A percentile compares a stretch with the other conserved stretches of the same genome.
Conservation (phyloP, 805 yeast species). For the Kodamaea hsintzibuensis region DNA sequence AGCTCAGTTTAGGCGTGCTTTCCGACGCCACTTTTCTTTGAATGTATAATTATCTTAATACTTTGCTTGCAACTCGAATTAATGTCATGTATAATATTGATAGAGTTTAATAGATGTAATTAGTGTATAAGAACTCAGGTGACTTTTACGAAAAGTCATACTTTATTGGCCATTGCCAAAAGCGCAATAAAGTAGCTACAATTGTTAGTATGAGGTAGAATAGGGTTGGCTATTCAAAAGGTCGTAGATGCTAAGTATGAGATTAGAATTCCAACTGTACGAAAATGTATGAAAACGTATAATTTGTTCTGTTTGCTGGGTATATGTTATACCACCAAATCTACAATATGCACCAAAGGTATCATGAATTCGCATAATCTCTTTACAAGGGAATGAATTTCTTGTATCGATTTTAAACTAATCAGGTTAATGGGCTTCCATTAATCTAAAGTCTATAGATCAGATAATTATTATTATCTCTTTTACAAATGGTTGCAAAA, state of each 20-base stretch:
- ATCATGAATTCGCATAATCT: neutral
- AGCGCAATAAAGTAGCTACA: too few species aligned
- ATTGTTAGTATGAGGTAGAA: too few species aligned
- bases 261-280: too few species aligned
- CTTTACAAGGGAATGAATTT: too few species aligned
- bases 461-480: too few species aligned
- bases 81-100: neutral
- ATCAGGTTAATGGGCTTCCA: too few species aligned
- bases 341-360: neutral
- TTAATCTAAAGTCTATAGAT: too few species aligned
- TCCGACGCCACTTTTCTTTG: neutral
- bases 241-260: neutral
- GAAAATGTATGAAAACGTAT: too few species aligned
- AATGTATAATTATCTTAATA: neutral
- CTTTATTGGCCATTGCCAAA: neutral
- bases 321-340: neutral
- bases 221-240: too few species aligned
- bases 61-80: neutral
- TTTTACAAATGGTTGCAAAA: too few species aligned
- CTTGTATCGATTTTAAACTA: too few species aligned
- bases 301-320: too few species aligned
- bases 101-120: neutral
- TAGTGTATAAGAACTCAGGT: neutral
- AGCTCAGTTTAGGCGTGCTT: neutral
- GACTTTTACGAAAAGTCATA: neutral